Conservation (phyloP, 108 stramenopile species). For the Skeletonema costatum region DNA sequence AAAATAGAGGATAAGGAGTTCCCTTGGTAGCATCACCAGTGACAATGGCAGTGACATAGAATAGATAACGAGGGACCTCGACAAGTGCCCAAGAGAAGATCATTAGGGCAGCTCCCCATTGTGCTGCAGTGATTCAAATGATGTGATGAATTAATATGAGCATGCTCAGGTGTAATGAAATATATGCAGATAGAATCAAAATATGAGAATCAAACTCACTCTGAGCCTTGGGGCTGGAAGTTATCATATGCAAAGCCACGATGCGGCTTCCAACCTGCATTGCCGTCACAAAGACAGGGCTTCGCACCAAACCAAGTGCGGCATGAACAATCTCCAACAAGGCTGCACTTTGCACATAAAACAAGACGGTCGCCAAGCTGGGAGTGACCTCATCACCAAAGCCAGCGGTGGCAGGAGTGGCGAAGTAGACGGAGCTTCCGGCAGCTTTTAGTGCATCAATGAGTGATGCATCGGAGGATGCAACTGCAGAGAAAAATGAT, state of each 20-base stretch:
- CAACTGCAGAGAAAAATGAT: constrained; percentile 35
- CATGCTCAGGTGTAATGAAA: not conserved
- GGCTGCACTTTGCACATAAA: constrained; percentile 76
- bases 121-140: constrained; percentile 31
- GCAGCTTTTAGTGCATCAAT: constrained; percentile 10
- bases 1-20: constrained; percentile 94
- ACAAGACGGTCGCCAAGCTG: constrained; percentile 49
- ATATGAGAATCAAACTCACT: constrained; percentile 44
- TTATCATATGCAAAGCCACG: constrained; percentile 77
- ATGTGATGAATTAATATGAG: not conserved
- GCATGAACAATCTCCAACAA: constrained; percentile 93
- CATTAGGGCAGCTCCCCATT: constrained; percentile 90
- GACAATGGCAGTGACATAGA: constrained; percentile 88
- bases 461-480: constrained; percentile 14
- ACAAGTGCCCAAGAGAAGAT: constrained; percentile 88
- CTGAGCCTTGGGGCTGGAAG: constrained; percentile 71
- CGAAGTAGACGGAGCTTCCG: constrained; percentile 30
- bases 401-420: constrained; percentile 51
- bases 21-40: constrained; percentile 86
- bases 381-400: constrained; percentile 29
- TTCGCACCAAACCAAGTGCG: constrained; percentile 88
- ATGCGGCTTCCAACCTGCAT: constrained; percentile 93
- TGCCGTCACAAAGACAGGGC: constrained; percentile 87
- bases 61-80: constrained; percentile 95
- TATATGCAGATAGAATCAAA: not conserved